These are phyloP conservation scores for Datisca glomerata DNA, from an alignment of 306 rosid species.

Conservation along the genomic window DNA sequence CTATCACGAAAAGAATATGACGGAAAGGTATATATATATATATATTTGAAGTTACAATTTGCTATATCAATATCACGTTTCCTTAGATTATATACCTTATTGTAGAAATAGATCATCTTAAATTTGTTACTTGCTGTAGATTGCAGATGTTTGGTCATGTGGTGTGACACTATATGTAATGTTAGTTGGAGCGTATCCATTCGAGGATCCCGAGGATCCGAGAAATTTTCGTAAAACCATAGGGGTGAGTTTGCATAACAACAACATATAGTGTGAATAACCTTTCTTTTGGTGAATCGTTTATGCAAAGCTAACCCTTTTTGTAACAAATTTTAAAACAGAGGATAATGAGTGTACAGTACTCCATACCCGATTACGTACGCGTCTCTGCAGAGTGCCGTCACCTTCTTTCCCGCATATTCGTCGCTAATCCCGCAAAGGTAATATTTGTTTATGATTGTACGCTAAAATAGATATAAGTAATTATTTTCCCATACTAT, in stretches of 20 bases:
- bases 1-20: constrained; percentile 65
- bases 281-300: neutral
- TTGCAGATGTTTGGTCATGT: constrained; percentile 97
- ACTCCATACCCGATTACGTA: constrained; percentile 72
- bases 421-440: constrained; percentile 72
- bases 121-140: constrained; percentile 28
- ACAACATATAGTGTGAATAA: constrained; percentile 1
- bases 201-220: constrained; percentile 87
- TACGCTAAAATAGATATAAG: neutral
- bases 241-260: constrained; percentile 32
- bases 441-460: constrained; percentile 15
- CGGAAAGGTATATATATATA: constrained; percentile 60
- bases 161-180: constrained; percentile 88
- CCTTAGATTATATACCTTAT: neutral
- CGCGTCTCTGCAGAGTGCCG: constrained; percentile 62
- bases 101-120: neutral
- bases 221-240: constrained; percentile 53
- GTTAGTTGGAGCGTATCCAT: constrained; percentile 93
- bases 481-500: no score
- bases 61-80: neutral
- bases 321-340: constrained; percentile 26
- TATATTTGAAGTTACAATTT: neutral
- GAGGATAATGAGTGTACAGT: constrained; percentile 72
- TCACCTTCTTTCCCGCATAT: constrained; percentile 54
- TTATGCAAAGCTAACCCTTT: neutral